Conservation (phyloP, 2,329 filamentous ascomycete genomes). For the Fusarium anguioides region DNA sequence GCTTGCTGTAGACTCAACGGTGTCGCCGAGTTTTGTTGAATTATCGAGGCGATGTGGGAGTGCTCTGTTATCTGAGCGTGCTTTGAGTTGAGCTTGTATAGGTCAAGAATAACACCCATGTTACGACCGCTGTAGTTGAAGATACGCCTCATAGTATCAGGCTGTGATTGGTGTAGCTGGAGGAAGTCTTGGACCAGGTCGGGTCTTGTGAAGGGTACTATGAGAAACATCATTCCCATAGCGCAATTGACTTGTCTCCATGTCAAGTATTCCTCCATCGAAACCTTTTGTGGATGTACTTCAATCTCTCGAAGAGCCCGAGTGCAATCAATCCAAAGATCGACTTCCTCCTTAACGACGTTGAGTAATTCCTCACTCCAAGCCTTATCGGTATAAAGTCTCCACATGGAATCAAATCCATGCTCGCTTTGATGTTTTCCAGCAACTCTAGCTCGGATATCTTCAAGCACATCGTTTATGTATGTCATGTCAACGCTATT, state of each 20-base stretch:
- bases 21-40: not conserved
- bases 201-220: not conserved
- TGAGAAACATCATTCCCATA: not conserved
- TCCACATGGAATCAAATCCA: not conserved
- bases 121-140: not conserved
- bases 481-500: constrained; percentile 1
- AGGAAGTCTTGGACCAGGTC: not conserved
- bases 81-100: not conserved
- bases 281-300: not conserved
- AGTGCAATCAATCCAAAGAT: not conserved
- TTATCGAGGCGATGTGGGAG: not conserved
- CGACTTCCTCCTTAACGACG: not conserved
- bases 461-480: not conserved
- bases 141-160: not conserved
- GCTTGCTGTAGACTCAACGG: not conserved
- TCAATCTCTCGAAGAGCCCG: not conserved
- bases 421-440: not conserved
- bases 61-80: not conserved
- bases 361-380: not conserved
- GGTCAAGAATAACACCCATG: not conserved
- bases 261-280: not conserved
- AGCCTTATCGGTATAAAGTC: not conserved
- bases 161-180: not conserved
- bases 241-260: not conserved
- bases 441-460: not conserved